Base-by-base conservation (phyloP, 2,329 filamentous ascomycete genomes). In the Ciborinia camelliae region DNA sequence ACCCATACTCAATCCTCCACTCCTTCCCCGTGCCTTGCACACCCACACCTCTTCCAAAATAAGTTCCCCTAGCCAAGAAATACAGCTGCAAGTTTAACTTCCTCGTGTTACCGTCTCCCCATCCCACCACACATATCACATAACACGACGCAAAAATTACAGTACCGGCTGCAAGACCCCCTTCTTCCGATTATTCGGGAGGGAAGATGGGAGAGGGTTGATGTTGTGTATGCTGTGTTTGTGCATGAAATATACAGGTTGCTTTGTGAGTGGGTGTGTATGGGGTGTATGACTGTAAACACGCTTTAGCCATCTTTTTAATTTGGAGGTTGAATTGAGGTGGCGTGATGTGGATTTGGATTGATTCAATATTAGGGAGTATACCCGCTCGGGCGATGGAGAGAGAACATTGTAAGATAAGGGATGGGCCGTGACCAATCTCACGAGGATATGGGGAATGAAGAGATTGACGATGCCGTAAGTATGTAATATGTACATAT, bases 231-330 rank as follows among this genome's bases (percentile, higher is more conserved):
- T 23, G 4, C 12, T 26, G 8, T 39, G 8, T 54, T n/a, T 23
- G n/a, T 45, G n/a, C n/a, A n/a, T n/a, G n/a, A n/a, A n/a, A n/a
- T n/a, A n/a, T n/a, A n/a, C n/a, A n/a, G n/a, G n/a, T n/a, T n/a
- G n/a, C n/a, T n/a, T n/a, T n/a, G n/a, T n/a, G n/a, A n/a, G n/a
- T n/a, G n/a, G n/a, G n/a, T 45, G 28, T 62, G 60, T 26, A 41
- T 30, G 52, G 23, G 23, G 14, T 55, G 58, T 62, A 62, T 23
- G 39, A 12, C 26, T 20, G 28, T 47, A 47, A 26, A 62, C 60
- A 62, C 60, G 60, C 50, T 62, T 62, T 62, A 55, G 60, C 60
- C 60, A 62, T 48, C 15, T n/a, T 54, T 53, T 20, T 39, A 48
- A 26, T 55, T 12, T 10, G n/a, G n/a, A 43, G 8, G 4, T 43